Evolutionary conservation across 2,329 filamentous ascomycete genomes (phyloP).

Genomic region (Sarocladiaceae sp.): DNA sequence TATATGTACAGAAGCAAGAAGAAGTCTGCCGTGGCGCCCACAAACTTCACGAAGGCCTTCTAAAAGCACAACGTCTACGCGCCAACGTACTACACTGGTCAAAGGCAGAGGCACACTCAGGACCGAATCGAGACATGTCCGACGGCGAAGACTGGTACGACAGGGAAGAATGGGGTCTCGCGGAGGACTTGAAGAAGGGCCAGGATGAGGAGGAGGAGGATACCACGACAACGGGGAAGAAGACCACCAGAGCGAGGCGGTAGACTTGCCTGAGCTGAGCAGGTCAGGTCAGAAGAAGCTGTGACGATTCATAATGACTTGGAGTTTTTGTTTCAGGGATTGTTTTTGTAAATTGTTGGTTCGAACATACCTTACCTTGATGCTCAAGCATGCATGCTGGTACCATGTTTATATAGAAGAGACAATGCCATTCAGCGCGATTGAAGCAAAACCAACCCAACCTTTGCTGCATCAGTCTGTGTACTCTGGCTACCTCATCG

Average conservation of each 20-base stretch:
- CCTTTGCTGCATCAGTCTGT: not conserved
- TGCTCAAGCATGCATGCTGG: not conserved
- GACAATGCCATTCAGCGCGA: not conserved
- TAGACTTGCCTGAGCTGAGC: not conserved
- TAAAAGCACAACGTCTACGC: slow-evolving; percentile 68
- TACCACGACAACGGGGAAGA: slow-evolving; percentile 52
- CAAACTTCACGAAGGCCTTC: slow-evolving; percentile 64
- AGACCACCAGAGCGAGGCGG: slow-evolving; percentile 34
- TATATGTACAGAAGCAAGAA: slow-evolving; percentile 83
- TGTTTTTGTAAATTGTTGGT: too few species aligned
- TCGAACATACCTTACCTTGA: too few species aligned
- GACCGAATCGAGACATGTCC: slow-evolving; percentile 67
- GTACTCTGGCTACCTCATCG: too few species aligned
- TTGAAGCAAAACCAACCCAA: not conserved
- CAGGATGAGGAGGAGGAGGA: slow-evolving; percentile 82
- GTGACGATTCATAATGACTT: not conserved
- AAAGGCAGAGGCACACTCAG: slow-evolving; percentile 71
- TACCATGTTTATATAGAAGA: too few species aligned
- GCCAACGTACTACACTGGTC: slow-evolving; percentile 70
- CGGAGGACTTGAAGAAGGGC: slow-evolving; percentile 74
- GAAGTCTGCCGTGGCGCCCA: slow-evolving; percentile 71
- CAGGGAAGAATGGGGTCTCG: slow-evolving; percentile 71
- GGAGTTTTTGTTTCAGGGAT: not conserved
- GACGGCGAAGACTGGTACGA: slow-evolving; percentile 92
- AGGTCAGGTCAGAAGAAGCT: not conserved